Evolutionary conservation across 2,329 filamentous ascomycete genomes (phyloP), one percentile per base, ranked within the genome.

Genomic region (Verticillium longisporum): DNA sequence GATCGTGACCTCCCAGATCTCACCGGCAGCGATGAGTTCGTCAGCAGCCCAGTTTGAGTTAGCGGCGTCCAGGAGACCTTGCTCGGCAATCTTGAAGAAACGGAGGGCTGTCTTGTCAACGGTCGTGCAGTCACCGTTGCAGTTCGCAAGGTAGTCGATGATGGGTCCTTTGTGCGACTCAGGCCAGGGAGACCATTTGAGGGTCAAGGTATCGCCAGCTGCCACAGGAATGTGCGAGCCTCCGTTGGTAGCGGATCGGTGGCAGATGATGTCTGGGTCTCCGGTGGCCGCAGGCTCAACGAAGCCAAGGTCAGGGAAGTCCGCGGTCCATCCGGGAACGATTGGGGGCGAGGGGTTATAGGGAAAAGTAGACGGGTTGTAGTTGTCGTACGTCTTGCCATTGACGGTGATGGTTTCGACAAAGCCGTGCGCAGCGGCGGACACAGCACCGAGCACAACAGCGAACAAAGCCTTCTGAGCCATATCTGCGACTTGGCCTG

Each of bases 131-230:
- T 85, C 80, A 33, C 78, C 80, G 56, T 78, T 76, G 72, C 81
- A 83, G 65, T 78, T 77, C 61, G 85, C 85, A 41, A 88, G 74
- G 75, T 87, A 87, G 69, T 81, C 80, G 65, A 87, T 78, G 66
- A 87, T 78, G 18, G 85, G 85, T 2, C 85, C 85, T 65, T 86
- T 79, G 75, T 90, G 80, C 60, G 78, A 81, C 10, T 81, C 77
- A n/a, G 87, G 87, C 88, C 88, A 90, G 15, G 76, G 75, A 61
- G 79, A 83, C 88, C 87, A 90, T 67, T 84, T 79, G 57, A 90
- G 73, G 62, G 82, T 75, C 66, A 90, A 71, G 9, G 77, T 77
- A 64, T 77, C 77, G 63, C 88, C 88, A 14, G 87, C 88, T n/a
- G 78, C 75, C 41, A 88, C 81, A 2, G 68, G 67, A 38, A 77